These are phyloP conservation scores for Malus hybrid DNA, from an alignment of 331 rosid genomes.

Conservation along the genomic window DNA sequence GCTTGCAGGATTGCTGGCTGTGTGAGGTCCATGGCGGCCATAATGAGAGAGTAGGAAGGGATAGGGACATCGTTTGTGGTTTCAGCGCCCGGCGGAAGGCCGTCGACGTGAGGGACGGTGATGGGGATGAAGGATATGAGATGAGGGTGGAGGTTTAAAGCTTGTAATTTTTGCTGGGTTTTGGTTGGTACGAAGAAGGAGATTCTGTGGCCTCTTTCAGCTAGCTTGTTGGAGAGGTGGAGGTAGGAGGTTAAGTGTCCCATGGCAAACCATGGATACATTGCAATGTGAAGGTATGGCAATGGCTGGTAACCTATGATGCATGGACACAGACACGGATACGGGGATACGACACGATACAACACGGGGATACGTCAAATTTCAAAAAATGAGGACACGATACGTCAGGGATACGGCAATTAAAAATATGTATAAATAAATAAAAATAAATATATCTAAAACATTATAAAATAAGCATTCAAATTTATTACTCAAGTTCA, in stretches of 20 bases:
- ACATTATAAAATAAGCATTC: no score
- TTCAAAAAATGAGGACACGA: no score
- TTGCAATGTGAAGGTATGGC: conserved; percentile 15
- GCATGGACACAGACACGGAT: no score
- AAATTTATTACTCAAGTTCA: no score
- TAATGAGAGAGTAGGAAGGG: conserved; percentile 18
- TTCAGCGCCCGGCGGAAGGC: conserved; percentile 39
- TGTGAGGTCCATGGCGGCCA: conserved; percentile 50
- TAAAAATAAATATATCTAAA: no score
- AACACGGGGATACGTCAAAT: no score
- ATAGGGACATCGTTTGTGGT: conserved; percentile 40
- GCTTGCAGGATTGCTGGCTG: conserved; percentile 22
- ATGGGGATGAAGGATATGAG: conserved; percentile 48
- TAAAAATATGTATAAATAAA: no score
- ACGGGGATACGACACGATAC: no score
- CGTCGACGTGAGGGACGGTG: conserved; percentile 33
- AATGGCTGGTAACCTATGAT: no score
- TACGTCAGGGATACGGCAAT: no score
- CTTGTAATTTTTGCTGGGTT: conserved; percentile 25
- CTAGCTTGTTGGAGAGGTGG: conserved; percentile 53
- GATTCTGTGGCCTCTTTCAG: conserved; percentile 37
- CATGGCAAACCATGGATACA: conserved; percentile 58
- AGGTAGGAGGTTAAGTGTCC: conserved; percentile 53
- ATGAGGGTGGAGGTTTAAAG: conserved; percentile 42
- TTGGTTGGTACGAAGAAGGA: conserved; percentile 42